phyloP scores from a whole-genome alignment of 2,329 filamentous ascomycete species.

The Lecanoromycetidae sp. region DNA sequence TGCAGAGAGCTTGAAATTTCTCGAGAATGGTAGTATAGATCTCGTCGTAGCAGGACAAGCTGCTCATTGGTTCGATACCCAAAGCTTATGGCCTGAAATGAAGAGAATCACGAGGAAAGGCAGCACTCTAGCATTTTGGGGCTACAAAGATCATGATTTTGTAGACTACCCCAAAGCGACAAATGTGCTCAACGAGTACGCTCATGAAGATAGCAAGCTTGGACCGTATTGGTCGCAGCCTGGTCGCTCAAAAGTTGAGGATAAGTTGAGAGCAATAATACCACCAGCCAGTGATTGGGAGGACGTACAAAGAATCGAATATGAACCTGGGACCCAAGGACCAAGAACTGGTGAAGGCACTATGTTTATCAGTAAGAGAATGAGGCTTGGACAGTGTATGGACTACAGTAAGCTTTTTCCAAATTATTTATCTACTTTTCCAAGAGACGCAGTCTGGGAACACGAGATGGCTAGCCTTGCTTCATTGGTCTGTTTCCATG shows the following conservation, averaged over 20 bases:
- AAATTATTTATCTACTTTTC: too few relatives aligned
- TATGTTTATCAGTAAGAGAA: slow-evolving; percentile 41
- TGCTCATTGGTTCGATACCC: slow-evolving; percentile 56
- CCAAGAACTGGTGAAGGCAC: slow-evolving; percentile 30
- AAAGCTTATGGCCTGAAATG: slow-evolving; percentile 43
- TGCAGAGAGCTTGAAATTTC: slow-evolving; percentile 43
- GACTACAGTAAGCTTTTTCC: too few relatives aligned
- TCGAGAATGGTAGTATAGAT: slow-evolving; percentile 41
- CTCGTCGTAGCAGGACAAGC: slow-evolving; percentile 42
- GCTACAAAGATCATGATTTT: slow-evolving; percentile 53
- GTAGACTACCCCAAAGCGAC: slow-evolving; percentile 42
- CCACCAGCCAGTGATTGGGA: slow-evolving; percentile 43
- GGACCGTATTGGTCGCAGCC: slow-evolving; percentile 51
- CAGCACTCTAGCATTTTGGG: slow-evolving; percentile 53
- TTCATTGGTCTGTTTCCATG: too few relatives aligned
- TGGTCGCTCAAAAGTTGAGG: slow-evolving; percentile 43
- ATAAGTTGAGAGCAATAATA: slow-evolving; percentile 39
- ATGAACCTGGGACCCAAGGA: slow-evolving; percentile 41
- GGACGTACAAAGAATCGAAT: slow-evolving; percentile 42
- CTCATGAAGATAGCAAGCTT: slow-evolving; percentile 43
- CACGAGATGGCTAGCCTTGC: too few relatives aligned
- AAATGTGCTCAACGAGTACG: slow-evolving; percentile 42
- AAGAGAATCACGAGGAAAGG: slow-evolving; percentile 41
- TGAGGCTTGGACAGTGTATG: slow-evolving; percentile 48
- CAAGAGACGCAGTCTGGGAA: too few relatives aligned